Percentiles rank a stretch among this genome's conserved stretches.
Evolutionary conservation across 2,329 filamentous ascomycete species (phyloP).

Genomic region (Cladosporium sp.): DNA sequence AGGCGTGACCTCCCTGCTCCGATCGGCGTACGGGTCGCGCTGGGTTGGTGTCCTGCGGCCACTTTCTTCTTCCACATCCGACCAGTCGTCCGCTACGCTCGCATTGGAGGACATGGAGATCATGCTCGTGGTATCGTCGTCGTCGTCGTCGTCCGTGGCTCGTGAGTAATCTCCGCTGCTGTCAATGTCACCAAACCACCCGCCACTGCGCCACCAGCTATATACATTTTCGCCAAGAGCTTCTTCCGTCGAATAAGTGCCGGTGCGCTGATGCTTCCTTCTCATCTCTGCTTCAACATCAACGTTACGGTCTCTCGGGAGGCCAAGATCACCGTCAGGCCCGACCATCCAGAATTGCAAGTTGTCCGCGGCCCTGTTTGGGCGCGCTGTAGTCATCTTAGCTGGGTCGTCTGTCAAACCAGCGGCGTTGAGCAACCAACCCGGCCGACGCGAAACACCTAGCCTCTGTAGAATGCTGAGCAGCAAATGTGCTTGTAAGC

Average conservation of each 20-base stretch:
- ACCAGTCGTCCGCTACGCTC: slow-evolving; percentile 45
- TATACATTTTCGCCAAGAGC: slow-evolving; percentile 75
- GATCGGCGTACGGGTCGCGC: slow-evolving; percentile 50
- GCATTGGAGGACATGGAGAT: slow-evolving; percentile 61
- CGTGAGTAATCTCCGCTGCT: slow-evolving; percentile 75
- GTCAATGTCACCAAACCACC: slow-evolving; percentile 82
- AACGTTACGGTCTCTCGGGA: slow-evolving; percentile 63
- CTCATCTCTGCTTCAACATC: slow-evolving; percentile 83
- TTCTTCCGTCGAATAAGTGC: slow-evolving; percentile 57
- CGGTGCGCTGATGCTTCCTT: slow-evolving; percentile 54
- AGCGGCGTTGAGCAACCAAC: slow-evolving; percentile 61
- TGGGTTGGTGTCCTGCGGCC: slow-evolving; percentile 74
- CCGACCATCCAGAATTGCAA: slow-evolving; percentile 54
- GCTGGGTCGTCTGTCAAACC: slow-evolving; percentile 36
- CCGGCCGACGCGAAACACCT: slow-evolving; percentile 62
- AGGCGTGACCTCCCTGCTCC: slow-evolving; percentile 56
- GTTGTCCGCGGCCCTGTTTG: slow-evolving; percentile 1
- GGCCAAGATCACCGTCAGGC: slow-evolving; percentile 54
- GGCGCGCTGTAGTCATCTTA: neutral
- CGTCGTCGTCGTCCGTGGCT: slow-evolving; percentile 55
- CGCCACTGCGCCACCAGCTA: slow-evolving; percentile 78
- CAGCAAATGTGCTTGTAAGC: slow-evolving; percentile 57
- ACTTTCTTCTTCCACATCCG: slow-evolving; percentile 50
- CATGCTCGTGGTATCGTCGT: slow-evolving; percentile 75
- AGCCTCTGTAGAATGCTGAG: slow-evolving; percentile 58